Conservation (phyloP, 495 filamentous ascomycete genomes). For the Aspergillus egyptiacus region DNA sequence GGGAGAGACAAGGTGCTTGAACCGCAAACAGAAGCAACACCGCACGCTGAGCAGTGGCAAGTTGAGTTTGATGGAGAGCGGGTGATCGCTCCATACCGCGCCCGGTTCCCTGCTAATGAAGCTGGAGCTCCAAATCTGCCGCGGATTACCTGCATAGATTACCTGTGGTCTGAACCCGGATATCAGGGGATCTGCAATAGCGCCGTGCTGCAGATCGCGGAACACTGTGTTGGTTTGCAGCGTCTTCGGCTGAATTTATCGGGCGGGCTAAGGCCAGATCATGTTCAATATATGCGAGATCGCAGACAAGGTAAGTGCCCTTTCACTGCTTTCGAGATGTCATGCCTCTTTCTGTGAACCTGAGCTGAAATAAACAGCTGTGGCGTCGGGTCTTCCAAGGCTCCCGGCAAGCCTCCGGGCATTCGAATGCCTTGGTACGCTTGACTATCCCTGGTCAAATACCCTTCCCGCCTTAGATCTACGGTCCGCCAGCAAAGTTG, state of each 20-base stretch:
- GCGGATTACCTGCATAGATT: neutral
- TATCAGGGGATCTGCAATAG: neutral
- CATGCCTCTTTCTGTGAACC: neutral
- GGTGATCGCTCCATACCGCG: neutral
- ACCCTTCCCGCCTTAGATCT: neutral
- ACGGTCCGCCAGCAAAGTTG: neutral
- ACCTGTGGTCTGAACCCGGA: neutral
- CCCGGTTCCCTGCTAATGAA: slow-evolving; percentile 1
- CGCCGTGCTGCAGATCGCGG: neutral
- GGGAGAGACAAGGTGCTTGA: neutral
- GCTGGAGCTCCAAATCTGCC: neutral
- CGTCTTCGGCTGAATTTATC: neutral
- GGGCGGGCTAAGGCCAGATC: slow-evolving; percentile 1
- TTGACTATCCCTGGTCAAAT: neutral
- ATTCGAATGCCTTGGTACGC: neutral
- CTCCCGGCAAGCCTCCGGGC: neutral
- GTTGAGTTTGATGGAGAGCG: neutral
- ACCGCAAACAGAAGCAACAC: neutral
- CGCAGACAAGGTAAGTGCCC: slow-evolving; percentile 1
- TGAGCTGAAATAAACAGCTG: neutral
- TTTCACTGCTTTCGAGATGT: neutral
- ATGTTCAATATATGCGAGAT: neutral
- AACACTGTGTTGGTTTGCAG: neutral
- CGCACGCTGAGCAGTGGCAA: neutral
- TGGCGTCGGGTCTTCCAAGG: neutral